A percentile compares a stretch with the other conserved stretches of the same genome.
Evolutionary conservation across 2,329 filamentous ascomycete genomes (phyloP).

Genomic region (Dothistroma pini): DNA sequence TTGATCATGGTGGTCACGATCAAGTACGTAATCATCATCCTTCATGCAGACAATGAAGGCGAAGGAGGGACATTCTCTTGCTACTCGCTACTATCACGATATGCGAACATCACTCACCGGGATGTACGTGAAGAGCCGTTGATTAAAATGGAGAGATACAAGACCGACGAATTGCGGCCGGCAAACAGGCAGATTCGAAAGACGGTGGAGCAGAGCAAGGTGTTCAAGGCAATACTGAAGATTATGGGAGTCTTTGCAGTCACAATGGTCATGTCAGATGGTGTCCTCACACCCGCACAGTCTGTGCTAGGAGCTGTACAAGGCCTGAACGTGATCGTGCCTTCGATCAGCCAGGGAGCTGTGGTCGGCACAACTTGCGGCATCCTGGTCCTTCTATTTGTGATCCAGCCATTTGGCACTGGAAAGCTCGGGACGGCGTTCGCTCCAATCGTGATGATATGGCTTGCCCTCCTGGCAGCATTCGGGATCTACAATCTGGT

Average conservation of each 20-base stretch:
- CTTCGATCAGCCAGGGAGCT: constrained; percentile 53
- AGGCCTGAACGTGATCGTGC: constrained; percentile 53
- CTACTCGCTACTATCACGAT: constrained; percentile 61
- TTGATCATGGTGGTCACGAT: constrained; percentile 65
- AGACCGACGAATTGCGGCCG: constrained; percentile 54
- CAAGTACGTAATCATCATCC: constrained; percentile 65
- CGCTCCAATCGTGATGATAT: constrained; percentile 64
- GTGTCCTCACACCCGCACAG: constrained; percentile 65
- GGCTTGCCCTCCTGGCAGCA: constrained; percentile 59
- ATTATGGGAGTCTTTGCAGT: constrained; percentile 63
- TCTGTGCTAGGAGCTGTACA: constrained; percentile 68
- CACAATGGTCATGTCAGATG: constrained; percentile 64
- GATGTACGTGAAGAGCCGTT: constrained; percentile 57
- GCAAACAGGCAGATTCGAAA: constrained; percentile 53
- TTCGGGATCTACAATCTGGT: constrained; percentile 60
- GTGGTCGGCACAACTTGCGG: constrained; percentile 63
- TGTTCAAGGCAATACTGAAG: constrained; percentile 55
- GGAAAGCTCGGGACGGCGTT: constrained; percentile 58
- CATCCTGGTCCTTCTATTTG: constrained; percentile 61
- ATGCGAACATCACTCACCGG: constrained; percentile 57
- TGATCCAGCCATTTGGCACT: constrained; percentile 63
- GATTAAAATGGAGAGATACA: constrained; percentile 57
- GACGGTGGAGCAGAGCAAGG: constrained; percentile 55
- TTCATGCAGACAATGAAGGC: constrained; percentile 66
- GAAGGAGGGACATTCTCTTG: constrained; percentile 68